Base-by-base conservation (phyloP, 805 yeast species). In the Saccharomycopsis sp. region DNA sequence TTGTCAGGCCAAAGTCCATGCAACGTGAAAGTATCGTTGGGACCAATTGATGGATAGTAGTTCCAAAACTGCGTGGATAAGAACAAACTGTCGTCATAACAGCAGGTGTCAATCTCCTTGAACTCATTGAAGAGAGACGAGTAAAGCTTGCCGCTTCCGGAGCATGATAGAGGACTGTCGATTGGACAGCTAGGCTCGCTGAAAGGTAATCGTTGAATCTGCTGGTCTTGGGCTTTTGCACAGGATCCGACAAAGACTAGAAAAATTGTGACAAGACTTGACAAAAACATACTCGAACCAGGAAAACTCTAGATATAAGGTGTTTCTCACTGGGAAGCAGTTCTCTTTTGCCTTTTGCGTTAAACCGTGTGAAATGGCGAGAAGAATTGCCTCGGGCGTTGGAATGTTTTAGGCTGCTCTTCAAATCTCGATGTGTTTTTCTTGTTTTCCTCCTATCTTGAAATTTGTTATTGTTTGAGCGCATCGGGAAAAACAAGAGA, bases 31-130 rank as follows among this genome's bases (percentile, higher is more conserved):
- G 79, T 72, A 55, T 87, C 82, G 46, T 78, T 74, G 1, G 89
- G 87, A 2, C 95, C 95, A 53, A 83, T 75, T 1, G 89, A 80
- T 0, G 95, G 92, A 61, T 75, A 72, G 68, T 86, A 88, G 70
- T 91, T 96, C 97, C 97, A 91, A 73, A 91, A 91, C 68, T 92
- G 98, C 0, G 97, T 88, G 66, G 82, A 87, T 54, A 91, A 71
- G 46, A 91, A 60, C 9, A 60, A 37, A 2, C 57, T 20, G 53
- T 60, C 51, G 37, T 60, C 63, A 34, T 58, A 58, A 44, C 63
- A 60, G 41, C 63, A 60, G 7, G 58, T 21, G 20, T 52, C 55
- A 5, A 44, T 20, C 7, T 44, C 48, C 37, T 12, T 12, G 37
- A 29, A 12, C 37, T 7, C 9, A 44, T 44, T 18, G n/a, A 37